Evolutionary conservation across 768 basidiomycete genomes (phyloP), one percentile per base, ranked within the genome.

Genomic region (Leccinum imitatum): DNA sequence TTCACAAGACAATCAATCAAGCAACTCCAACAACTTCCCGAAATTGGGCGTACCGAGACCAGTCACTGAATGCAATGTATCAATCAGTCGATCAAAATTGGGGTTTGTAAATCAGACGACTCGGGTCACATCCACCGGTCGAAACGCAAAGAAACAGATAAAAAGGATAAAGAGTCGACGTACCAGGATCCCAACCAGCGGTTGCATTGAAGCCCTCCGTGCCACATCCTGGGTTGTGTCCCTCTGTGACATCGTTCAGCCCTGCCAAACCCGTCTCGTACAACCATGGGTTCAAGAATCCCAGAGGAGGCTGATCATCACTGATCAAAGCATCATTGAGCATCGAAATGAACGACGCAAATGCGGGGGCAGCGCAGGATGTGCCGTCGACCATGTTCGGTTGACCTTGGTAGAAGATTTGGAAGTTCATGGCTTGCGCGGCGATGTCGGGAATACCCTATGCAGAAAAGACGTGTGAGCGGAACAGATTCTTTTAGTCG

Each of bases 381-480:
- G 90, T 91, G 35, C 90, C 90, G 1, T 76, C 81, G 57, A 84
- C 78, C 1, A 71, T 67, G n/a, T 59, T 60, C 13, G 74, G 31
- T 6, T 51, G 17, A 3, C 85, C 85, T 27, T 66, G 56, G 51
- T 79, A 71, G 70, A 78, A 78, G 47, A 89, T 78, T 13, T 73
- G 70, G 77, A 82, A 89, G 37, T 73, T 68, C 47, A 69, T 65
- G 1, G 78, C 77, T 66, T 87, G 87, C 0, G 89, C 87, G 0
- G 87, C 75, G 35, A 90, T 86, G 63, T 91, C 89, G 10, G 88
- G 89, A 65, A 78, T 76, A 11, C 75, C 88, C 85, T 64, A 41
- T 7, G 47, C 17, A 23, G 14, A 48, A 33, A 19, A 5, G 9
- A 54, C 4, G 27, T 7, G 3, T 54, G 0, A 47, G 17, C n/a